Evolutionary conservation across 371 early-diverging fungal species (phyloP), one percentile per base, ranked within the genome.

Genomic region (Mucor ambiguus): DNA sequence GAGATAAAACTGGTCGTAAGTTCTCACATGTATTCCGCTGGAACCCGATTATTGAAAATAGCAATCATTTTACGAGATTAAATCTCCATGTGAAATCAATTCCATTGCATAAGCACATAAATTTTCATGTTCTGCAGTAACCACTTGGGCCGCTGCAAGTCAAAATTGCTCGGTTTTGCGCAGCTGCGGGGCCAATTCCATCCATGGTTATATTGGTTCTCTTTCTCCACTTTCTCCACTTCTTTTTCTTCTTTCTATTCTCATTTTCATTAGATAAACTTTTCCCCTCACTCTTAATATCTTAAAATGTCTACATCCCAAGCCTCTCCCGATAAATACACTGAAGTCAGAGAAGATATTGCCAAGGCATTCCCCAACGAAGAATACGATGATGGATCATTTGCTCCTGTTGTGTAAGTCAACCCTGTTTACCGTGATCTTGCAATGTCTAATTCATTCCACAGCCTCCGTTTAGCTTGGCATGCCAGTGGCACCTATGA

Each of bases 401-500:
- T 89, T 75, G 93, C 91, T 18, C 94, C 94, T 35, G 86, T 95
- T 46, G 82, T 93, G 75, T 83, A 81, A 75, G 77, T 46, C 14
- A 18, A 16, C 16, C 5, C 7, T n/a, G 29, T 3, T 12, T 16
- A n/a, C 37, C 9, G 1, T 32, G 18, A 10, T 30, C 26, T 52
- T 33, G n/a, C 32, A 56, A 56, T 56, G 56, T 26, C 26, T 43
- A 49, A 38, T 64, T 33, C 22, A 16, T 7, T 8, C 2, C 16
- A 46, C 65, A 83, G 84, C 18, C 87, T 95, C 65, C 93, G 90
- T 66, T 85, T 91, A 44, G 93, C 93, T 37, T 93, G 93, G 94
- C 95, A 95, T 79, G 86, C 92, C 14, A 82, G 91, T 63, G 95
- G 95, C 43, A 95, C 95, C 58, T 94, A 86, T 67, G 88, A 89